Evolutionary conservation across 352 stramenopile genomes (phyloP).

Genomic region (Thalassiosira pacifica): DNA sequence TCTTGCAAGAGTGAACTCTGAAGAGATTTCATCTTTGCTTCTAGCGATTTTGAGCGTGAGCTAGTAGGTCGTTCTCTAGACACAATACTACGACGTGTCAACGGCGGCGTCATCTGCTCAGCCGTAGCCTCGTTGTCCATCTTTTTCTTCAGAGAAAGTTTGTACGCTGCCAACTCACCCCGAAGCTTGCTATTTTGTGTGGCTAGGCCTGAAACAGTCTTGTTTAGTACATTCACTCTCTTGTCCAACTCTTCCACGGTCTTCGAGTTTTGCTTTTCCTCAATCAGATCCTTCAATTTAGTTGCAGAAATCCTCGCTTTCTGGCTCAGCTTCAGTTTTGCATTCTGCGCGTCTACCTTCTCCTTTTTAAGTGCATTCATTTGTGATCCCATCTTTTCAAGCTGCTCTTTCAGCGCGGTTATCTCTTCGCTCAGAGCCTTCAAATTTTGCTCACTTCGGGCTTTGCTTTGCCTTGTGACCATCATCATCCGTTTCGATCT

Average conservation of each 20-base stretch:
- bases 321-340: conserved; percentile 42
- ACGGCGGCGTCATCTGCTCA: not conserved
- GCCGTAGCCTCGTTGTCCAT: conserved; percentile 12
- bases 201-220: conserved; percentile 55
- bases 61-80: conserved; percentile 21
- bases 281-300: conserved; percentile 51
- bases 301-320: conserved; percentile 25
- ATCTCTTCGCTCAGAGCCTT: conserved; percentile 41
- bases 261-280: conserved; percentile 35
- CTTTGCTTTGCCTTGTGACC: conserved; percentile 51
- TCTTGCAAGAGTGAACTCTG: conserved; percentile 33
- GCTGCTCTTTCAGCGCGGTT: conserved; percentile 42
- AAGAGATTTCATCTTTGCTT: conserved; percentile 42
- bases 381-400: conserved; percentile 42
- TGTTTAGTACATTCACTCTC: conserved; percentile 59
- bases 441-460: conserved; percentile 45
- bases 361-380: conserved; percentile 47
- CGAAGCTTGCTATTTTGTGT: conserved; percentile 60
- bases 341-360: conserved; percentile 47
- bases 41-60: conserved; percentile 24
- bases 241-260: conserved; percentile 44
- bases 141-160: conserved; percentile 41
- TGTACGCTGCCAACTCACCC: conserved; percentile 37
- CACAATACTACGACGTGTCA: conserved; percentile 14
- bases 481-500: conserved; percentile 54